Percentiles rank a stretch among this genome's conserved stretches.
Conservation (phyloP, 768 basidiomycete species). For the Naganishia onofrii region DNA sequence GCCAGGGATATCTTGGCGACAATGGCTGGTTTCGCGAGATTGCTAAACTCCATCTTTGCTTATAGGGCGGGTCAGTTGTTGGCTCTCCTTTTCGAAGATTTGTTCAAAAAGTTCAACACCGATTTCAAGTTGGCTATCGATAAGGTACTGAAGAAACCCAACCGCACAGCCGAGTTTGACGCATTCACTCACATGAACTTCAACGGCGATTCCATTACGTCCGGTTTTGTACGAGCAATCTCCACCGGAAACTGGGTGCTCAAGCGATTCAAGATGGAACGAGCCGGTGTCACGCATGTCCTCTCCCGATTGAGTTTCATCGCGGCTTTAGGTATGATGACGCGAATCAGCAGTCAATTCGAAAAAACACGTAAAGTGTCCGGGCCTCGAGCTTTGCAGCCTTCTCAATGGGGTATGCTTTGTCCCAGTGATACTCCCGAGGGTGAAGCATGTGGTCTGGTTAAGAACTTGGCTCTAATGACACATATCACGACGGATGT, state of each 20-base stretch:
- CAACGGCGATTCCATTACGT: conserved; percentile 91
- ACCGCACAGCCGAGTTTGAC: conserved; percentile 89
- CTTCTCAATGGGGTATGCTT: conserved; percentile 97
- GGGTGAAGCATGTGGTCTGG: conserved; percentile 97
- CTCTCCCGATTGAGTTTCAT: conserved; percentile 93
- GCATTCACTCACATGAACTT: conserved; percentile 86
- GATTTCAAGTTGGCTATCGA: conserved; percentile 93
- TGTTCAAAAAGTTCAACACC: conserved; percentile 97
- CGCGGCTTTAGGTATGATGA: conserved; percentile 99
- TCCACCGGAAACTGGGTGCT: conserved; percentile 99
- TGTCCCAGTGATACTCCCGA: conserved; percentile 98
- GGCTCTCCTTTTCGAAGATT: conserved; percentile 91
- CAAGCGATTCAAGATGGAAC: conserved; percentile 99
- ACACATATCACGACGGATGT: conserved; percentile 99
- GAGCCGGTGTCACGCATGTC: conserved; percentile 97
- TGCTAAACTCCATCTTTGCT: not conserved
- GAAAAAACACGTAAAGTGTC: conserved; percentile 99
- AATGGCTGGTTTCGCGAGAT: conserved; percentile 26
- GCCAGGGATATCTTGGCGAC: conserved; percentile 48
- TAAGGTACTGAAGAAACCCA: conserved; percentile 93
- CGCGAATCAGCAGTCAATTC: conserved; percentile 95
- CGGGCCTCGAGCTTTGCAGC: conserved; percentile 92
- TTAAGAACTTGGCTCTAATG: conserved; percentile 98
- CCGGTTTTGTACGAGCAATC: conserved; percentile 93
- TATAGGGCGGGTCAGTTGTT: conserved; percentile 91